These are phyloP conservation scores for Aureobasidium sp. DNA, from an alignment of 2,329 filamentous ascomycete species.

Conservation along the genomic window DNA sequence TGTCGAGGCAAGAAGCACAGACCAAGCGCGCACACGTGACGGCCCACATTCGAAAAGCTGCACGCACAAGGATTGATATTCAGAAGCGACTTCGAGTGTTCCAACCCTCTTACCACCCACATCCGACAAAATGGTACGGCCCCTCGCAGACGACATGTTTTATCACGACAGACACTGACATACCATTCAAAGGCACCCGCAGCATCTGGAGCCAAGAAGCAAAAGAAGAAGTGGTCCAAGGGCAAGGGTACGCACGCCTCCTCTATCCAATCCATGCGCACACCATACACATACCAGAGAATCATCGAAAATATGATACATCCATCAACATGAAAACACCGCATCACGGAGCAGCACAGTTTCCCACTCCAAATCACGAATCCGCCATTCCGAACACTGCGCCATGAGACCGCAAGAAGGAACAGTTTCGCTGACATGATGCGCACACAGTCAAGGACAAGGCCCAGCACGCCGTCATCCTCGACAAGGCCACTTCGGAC, in stretches of 20 bases:
- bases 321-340: constrained; percentile 12
- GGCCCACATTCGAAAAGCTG: constrained; percentile 4
- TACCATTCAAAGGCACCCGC: constrained; percentile 39
- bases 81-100: neutral
- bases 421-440: constrained; percentile 21
- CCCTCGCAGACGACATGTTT: neutral
- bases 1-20: neutral
- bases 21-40: constrained; percentile 10
- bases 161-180: constrained; percentile 6
- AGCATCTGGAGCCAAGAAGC: constrained; percentile 66
- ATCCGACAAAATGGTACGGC: constrained; percentile 39
- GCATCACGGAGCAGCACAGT: neutral
- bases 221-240: constrained; percentile 76
- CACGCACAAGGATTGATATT: constrained; percentile 12
- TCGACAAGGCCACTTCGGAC: constrained; percentile 96
- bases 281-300: neutral
- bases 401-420: neutral
- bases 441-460: constrained; percentile 93
- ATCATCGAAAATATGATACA: neutral
- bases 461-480: constrained; percentile 97
- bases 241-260: constrained; percentile 32
- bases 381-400: constrained; percentile 13
- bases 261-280: constrained; percentile 13
- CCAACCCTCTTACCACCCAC: constrained; percentile 20
- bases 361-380: neutral